Percentiles rank a stretch among this genome's conserved stretches.
Evolutionary conservation across 257 asterid genomes (phyloP).

Genomic region (Galeopsis tetrahit): DNA sequence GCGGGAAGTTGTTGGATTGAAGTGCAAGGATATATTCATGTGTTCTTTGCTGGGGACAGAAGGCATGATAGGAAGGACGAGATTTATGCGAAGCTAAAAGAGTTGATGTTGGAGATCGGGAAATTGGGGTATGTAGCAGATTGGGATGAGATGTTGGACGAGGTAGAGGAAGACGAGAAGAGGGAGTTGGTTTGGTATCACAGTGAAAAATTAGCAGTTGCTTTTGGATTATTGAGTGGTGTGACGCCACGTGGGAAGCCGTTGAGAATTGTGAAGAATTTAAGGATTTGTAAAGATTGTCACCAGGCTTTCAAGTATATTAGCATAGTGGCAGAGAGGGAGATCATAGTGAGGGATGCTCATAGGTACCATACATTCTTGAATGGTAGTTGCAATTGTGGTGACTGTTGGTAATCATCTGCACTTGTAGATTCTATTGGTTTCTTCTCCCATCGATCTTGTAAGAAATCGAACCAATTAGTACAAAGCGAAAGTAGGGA

Average conservation of each 20-base stretch:
- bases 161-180: slow-evolving; percentile 54
- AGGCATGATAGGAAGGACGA: slow-evolving; percentile 61
- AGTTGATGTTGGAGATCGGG: slow-evolving; percentile 60
- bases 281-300: slow-evolving; percentile 77
- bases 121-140: slow-evolving; percentile 63
- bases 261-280: slow-evolving; percentile 66
- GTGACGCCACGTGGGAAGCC: slow-evolving; percentile 70
- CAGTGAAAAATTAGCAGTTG: slow-evolving; percentile 77
- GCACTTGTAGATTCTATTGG: not conserved
- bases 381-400: slow-evolving; percentile 69
- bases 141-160: slow-evolving; percentile 54
- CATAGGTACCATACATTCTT: slow-evolving; percentile 74
- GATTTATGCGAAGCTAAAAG: slow-evolving; percentile 59
- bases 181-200: slow-evolving; percentile 61
- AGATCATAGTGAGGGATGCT: slow-evolving; percentile 73
- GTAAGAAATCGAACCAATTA: too few relatives aligned
- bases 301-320: slow-evolving; percentile 68
- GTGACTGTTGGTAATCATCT: slow-evolving; percentile 63
- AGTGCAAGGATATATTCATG: slow-evolving; percentile 56
- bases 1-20: slow-evolving; percentile 88
- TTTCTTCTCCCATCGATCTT: too few relatives aligned
- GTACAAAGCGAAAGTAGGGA: too few relatives aligned
- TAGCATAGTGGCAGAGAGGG: slow-evolving; percentile 54
- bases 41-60: slow-evolving; percentile 67
- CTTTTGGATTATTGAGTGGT: slow-evolving; percentile 68